These are phyloP conservation scores for Agaricales sp. DNA, from an alignment of 1,284 basidiomycete genomes.

Conservation along the genomic window DNA sequence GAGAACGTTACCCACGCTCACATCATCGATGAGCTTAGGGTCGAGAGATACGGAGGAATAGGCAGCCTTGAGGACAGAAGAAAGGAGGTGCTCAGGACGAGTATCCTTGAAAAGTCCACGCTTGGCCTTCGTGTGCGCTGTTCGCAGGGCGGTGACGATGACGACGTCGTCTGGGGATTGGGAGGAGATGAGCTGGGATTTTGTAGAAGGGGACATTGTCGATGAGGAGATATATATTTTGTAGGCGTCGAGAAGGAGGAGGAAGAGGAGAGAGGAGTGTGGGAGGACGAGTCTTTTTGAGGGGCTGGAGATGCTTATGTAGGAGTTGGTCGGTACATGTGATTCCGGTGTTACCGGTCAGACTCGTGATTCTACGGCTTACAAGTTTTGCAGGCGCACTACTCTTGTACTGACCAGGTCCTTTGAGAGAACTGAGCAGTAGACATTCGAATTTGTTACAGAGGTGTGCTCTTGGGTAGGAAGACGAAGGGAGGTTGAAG, in stretches of 20 bases:
- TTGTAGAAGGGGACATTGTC: neutral
- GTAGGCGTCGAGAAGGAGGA: no score
- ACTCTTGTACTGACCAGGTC: no score
- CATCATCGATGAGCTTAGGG: conserved; percentile 79
- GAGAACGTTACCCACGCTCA: conserved; percentile 90
- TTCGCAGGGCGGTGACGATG: conserved; percentile 81
- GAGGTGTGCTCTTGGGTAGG: no score
- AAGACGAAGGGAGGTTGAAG: no score
- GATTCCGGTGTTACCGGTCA: neutral
- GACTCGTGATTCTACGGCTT: neutral
- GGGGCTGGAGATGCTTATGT: no score
- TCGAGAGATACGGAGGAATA: conserved; percentile 61
- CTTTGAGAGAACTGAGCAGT: no score
- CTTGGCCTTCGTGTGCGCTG: conserved; percentile 80
- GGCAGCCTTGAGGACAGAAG: conserved; percentile 70
- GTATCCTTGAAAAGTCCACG: conserved; percentile 93
- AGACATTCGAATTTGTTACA: no score
- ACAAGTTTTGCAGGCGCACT: no score
- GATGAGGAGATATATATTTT: no score
- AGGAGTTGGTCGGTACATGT: neutral
- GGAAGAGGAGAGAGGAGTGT: neutral
- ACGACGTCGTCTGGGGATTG: conserved; percentile 77
- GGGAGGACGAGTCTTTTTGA: neutral
- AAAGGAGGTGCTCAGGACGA: conserved; percentile 83
- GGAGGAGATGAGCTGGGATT: neutral